Base-by-base conservation (phyloP, 139 green algal genomes). In the Asterochloris sp. region DNA sequence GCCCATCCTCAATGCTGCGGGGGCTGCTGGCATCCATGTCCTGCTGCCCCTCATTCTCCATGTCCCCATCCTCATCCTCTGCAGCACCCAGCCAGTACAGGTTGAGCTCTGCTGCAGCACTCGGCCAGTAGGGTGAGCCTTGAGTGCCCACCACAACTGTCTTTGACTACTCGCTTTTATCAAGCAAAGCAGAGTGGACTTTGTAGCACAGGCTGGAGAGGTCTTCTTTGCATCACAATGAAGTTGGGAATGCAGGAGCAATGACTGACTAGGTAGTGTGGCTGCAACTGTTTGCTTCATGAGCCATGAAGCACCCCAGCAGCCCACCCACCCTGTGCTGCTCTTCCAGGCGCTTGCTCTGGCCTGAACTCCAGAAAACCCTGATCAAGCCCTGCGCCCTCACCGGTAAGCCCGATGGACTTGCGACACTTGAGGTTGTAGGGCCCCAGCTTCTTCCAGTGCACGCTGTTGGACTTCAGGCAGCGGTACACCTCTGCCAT, bases 361-460 rank as follows among this genome's bases (percentile, higher is more conserved):
- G 38, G 38, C 38, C 38, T 54, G 6, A 54, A 54, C 38, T 54
- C 38, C 38, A 54, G 38, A 54, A 6, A 54, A 54, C 38, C 38
- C 38, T n/a, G 38, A 54, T 54, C 38, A 54, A 54, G 38, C 38
- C 38, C 38, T 54, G 8, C 0, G 12, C 62, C 26, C 12, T 16
- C 28, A 80, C 76, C 76, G 60, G 76, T 16, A 73, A 74, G 77
- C n/a, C 77, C 77, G 28, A 81, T 73, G 17, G 80, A 82, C 38
- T 87, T 94, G 24, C 93, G 90, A 91, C 97, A 99, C 84, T 97
- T 97, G 69, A 98, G 80, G 86, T 93, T 95, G 92, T 99, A 99
- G 13, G 95, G 90, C 13, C 80, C 94, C 8, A 89, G 79, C 86
- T 98, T 98, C 91, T 99, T 99, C 97, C 96, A 99, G 23, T 61